Evolutionary conservation across 257 asterid genomes (phyloP).

Genomic region (Ilex aquifolium): DNA sequence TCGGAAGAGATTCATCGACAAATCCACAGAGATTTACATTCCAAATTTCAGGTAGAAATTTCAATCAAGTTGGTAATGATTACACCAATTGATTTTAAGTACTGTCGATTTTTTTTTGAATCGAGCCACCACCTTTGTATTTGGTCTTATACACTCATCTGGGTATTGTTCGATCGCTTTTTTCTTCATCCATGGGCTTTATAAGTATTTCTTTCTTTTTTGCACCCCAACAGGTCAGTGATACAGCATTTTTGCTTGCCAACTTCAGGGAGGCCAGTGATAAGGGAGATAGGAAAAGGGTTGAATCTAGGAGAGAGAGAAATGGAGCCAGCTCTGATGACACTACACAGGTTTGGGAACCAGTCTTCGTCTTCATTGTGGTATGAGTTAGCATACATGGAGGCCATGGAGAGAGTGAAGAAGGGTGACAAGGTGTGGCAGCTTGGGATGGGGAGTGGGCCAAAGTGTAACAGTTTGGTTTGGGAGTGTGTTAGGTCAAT

Average conservation of each 20-base stretch:
- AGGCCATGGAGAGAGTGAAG: constrained; percentile 57
- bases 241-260: constrained; percentile 86
- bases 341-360: constrained; percentile 59
- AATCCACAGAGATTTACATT: constrained; percentile 39
- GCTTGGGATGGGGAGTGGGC: constrained; percentile 82
- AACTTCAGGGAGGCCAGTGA: constrained; percentile 56
- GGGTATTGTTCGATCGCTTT: too few species aligned
- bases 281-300: constrained; percentile 43
- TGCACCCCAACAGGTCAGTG: constrained; percentile 17
- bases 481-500: constrained; percentile 63
- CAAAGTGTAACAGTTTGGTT: constrained; percentile 53
- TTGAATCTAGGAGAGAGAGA: constrained; percentile 27
- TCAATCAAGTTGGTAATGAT: too few species aligned
- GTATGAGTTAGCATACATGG: constrained; percentile 68
- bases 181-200: too few species aligned
- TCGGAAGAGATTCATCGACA: constrained; percentile 34
- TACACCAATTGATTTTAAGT: too few species aligned
- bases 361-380: constrained; percentile 61
- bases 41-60: constrained; percentile 43
- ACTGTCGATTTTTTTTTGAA: too few species aligned
- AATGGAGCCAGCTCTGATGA: constrained; percentile 43
- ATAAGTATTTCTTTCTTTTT: too few species aligned
- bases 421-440: constrained; percentile 68
- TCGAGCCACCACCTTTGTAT: too few species aligned
- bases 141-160: too few species aligned